Base-by-base conservation (phyloP, 1,284 basidiomycete species). In the Cryptococcus sp. region DNA sequence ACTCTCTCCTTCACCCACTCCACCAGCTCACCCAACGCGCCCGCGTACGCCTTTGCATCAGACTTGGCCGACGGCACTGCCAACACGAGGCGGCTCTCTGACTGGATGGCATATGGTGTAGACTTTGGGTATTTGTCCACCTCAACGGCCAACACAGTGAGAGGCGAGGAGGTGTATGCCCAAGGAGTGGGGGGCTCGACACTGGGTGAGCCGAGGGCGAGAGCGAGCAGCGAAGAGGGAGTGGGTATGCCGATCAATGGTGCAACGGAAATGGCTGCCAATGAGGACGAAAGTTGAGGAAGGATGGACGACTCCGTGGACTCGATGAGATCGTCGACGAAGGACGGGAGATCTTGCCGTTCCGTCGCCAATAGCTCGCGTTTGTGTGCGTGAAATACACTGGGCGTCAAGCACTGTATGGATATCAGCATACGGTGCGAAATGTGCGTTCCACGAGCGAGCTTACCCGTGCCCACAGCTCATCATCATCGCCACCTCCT, bases 401-500 rank as follows among this genome's bases (percentile, higher is more conserved):
- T 48, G 6, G 77, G 69, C 37, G 66, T 73, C 46, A 78, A 57
- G 2, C 77, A 75, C 71, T 75, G 39, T 16, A 23, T 20, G 38
- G 24, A 3, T 4, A 42, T 59, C 55, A 62, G 53, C 53, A 15
- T 16, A 11, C 12, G 16, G 52, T 12, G 21, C 16, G 28, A 28
- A 15, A 13, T 2, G n/a, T n/a, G n/a, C n/a, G n/a, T n/a, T n/a
- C n/a, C 8, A 36, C 21, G 37, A 24, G n/a, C 28, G 15, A 21
- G 64, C 71, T 51, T 46, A 77, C 75, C 46, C 67, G 67, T 1
- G 67, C 72, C 77, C 77, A 79, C 0, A 76, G 66, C 65, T 79
- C 77, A 46, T 79, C 76, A 56, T 79, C 77, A 39, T 79, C 77
- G 2, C 77, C 77, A 5, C 72, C 76, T 0, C 77, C 77, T 4